Evolutionary conservation across 2,329 filamentous ascomycete species (phyloP), one percentile per base, ranked within the genome.

Genomic region (Dendrostoma leiphaemia): DNA sequence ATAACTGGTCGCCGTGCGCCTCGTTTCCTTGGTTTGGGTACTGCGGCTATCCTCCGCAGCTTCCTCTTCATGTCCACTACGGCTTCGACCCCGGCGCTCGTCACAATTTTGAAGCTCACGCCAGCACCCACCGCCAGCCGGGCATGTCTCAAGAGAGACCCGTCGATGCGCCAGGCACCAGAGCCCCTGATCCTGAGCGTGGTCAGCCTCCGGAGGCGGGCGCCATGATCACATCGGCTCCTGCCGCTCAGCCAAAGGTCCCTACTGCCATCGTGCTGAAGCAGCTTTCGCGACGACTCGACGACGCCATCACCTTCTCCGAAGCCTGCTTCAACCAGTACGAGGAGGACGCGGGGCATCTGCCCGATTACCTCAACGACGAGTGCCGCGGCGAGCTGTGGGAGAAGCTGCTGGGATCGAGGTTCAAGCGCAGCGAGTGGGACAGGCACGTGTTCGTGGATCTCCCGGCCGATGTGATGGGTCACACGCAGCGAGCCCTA

Each of bases 251-350:
- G 15, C 29, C 26, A 15, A 3, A 29, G 4, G 37, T 51, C 19
- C 38, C 48, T 13, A 15, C 29, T 26, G 32, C 52, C 51, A 6
- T 47, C 17, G 40, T 43, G 23, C 13, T 53, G 4, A 48, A 56
- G 23, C 34, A 48, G 6, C 49, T 56, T 12, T 37, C 45, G 9
- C 34, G 47, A 41, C 49, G 49, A 1, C 46, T 58, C 26, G 15
- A n/a, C n/a, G 49, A 53, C 32, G 53, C 53, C 9, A 50, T 44
- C 4, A 2, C 8, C 6, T 56, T 58, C 44, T 58, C 24, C 46
- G 37, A 43, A 8, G 40, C 23, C 3, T 44, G 46, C 24, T 34
- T 50, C 48, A 59, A 65, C 3, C 72, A 72, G 29, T 79, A 79
- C 61, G 57, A 67, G 47, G 48, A 56, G 5, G 61, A 67, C 50